Base-by-base conservation (phyloP, 208 protist genomes). In the Vickermania spadyakhi region DNA sequence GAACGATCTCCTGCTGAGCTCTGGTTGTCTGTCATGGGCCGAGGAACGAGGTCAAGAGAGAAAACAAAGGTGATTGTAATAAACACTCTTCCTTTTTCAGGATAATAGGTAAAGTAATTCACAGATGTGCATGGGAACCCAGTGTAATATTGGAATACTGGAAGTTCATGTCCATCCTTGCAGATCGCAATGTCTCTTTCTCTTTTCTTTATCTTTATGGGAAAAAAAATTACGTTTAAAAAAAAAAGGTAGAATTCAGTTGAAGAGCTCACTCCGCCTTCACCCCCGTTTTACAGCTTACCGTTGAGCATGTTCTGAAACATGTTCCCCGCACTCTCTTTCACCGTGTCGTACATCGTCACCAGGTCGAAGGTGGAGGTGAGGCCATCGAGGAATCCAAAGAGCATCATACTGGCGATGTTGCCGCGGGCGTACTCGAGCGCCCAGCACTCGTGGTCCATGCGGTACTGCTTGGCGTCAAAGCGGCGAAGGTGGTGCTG, bases 381-480 rank as follows among this genome's bases (percentile, higher is more conserved):
- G 56, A 96, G 62, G 45, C 78, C 62, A 66, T 97, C 87, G 3
- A 83, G 70, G 64, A 95, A 81, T n/a, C 86, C 93, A 61, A 97
- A 96, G 60, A 94, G 81, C 36, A 97, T 67, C 88, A 96, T 96
- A 14, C 82, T 87, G n/a, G 73, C 70, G 56, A 96, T 96, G 70
- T 86, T 88, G 45, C 89, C 89, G 30, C 88, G 84, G 13, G 89
- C 86, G 70, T 96, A 96, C 77, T 96, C 90, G 52, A 97, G 87
- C 0, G 87, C 92, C 73, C 74, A 97, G 75, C 89, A 96, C 59
- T 86, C 67, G 5, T 79, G 82, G n/a, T 84, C 86, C 84, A 96
- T 97, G 64, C 79, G 75, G 74, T 95, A 95, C 73, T 94, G 86
- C 74, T 89, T 94, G 31, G 84, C 84, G 0, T 60, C 66, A 23